Evolutionary conservation across 1,284 basidiomycete species (phyloP).

Genomic region (Cutaneotrichosporon spelunceum): DNA sequence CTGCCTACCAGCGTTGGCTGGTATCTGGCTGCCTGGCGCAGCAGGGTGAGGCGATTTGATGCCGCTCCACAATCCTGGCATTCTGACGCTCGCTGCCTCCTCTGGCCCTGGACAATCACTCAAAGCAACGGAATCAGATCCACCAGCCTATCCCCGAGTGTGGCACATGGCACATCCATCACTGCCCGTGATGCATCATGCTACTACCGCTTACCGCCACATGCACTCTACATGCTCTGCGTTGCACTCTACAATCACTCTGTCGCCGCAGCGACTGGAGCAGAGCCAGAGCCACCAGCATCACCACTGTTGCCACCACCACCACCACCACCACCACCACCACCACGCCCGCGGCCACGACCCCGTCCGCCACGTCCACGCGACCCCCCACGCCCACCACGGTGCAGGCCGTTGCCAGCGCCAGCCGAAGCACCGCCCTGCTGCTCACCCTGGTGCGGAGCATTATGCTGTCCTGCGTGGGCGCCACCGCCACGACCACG

Average conservation of each 20-base stretch:
- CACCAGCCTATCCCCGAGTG: background rate
- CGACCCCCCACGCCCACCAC: conserved; percentile 1
- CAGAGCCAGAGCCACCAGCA: background rate
- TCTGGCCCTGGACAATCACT: background rate
- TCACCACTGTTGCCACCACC: background rate
- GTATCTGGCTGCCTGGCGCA: too few relatives aligned
- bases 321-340: background rate
- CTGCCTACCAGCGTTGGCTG: too few relatives aligned
- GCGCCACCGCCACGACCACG: conserved; percentile 13
- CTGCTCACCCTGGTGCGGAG: background rate
- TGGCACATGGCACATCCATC: background rate
- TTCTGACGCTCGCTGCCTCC: background rate
- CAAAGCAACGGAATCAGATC: background rate
- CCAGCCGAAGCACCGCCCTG: background rate
- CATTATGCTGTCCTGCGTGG: background rate
- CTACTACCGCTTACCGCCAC: background rate
- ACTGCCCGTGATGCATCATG: background rate
- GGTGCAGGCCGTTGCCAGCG: background rate
- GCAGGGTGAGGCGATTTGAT: background rate
- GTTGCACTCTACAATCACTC: background rate
- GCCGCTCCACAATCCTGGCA: background rate
- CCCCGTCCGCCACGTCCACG: conserved; percentile 6
- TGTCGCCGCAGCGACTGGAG: conserved; percentile 8
- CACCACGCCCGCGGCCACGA: background rate
- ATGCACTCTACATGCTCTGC: background rate